Conservation (phyloP, 306 rosid genomes). For the Rosa rugosa region DNA sequence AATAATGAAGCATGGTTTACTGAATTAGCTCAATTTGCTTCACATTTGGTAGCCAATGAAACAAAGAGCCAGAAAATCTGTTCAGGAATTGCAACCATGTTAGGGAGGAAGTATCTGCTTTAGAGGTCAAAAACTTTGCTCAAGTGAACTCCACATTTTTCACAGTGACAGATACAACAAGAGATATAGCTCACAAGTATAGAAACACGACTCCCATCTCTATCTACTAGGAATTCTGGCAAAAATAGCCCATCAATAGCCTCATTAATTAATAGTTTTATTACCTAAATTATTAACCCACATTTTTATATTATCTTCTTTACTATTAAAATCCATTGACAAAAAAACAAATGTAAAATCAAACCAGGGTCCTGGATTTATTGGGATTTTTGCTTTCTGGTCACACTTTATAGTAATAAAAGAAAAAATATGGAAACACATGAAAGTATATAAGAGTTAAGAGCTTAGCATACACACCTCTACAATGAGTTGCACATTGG, state of each 20-base stretch:
- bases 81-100: not conserved
- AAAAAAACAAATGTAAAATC: not conserved
- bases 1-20: not conserved
- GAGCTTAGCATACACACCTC: constrained; percentile 62
- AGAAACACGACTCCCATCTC: not conserved
- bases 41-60: constrained; percentile 2
- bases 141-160: not conserved
- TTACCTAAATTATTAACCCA: not conserved
- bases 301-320: constrained; percentile 14
- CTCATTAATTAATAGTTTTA: not conserved
- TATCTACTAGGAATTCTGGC: not conserved
- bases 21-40: constrained; percentile 3
- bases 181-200: constrained; percentile 2
- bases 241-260: not conserved
- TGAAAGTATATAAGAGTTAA: constrained; percentile 3
- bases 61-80: not conserved
- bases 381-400: not conserved
- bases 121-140: not conserved
- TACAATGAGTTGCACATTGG: constrained; percentile 93
- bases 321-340: not conserved
- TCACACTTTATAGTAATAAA: not conserved
- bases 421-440: not conserved
- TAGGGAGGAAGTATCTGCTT: not conserved
- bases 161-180: not conserved
- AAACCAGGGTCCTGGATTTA: not conserved